A percentile compares a stretch with the other conserved stretches of the same genome.
Conservation (phyloP, 768 basidiomycete species). For the Tulasnella sp. region DNA sequence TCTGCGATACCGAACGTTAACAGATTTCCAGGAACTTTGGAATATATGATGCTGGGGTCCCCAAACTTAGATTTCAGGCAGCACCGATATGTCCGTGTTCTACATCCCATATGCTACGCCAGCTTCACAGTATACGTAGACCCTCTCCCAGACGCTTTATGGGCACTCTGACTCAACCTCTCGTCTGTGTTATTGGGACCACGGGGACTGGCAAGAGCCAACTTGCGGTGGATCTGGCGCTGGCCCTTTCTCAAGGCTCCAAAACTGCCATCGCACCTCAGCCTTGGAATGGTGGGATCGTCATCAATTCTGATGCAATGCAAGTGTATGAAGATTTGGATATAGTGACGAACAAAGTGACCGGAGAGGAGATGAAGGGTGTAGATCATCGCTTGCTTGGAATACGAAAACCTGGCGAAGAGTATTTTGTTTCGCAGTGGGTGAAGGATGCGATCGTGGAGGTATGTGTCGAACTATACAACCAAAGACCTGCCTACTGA, state of each 20-base stretch:
- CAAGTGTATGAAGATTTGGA: slow-evolving; percentile 89
- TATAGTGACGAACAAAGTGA: slow-evolving; percentile 89
- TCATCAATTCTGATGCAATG: slow-evolving; percentile 97
- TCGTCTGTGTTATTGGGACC: slow-evolving; percentile 84
- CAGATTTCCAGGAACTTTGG: no score
- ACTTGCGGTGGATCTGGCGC: slow-evolving; percentile 78
- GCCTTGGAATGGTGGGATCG: slow-evolving; percentile 50
- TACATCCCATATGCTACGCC: no score
- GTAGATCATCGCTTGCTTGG: slow-evolving; percentile 85
- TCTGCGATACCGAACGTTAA: no score
- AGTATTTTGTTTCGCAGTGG: slow-evolving; percentile 83
- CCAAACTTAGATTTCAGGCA: no score
- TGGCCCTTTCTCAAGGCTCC: slow-evolving; percentile 27
- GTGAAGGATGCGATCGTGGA: slow-evolving; percentile 64
- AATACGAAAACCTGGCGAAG: slow-evolving; percentile 76
- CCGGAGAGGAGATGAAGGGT: slow-evolving; percentile 61
- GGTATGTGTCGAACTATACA: slow-evolving; percentile 39
- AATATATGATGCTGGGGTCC: no score
- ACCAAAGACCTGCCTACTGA: neutral
- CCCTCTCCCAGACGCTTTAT: no score
- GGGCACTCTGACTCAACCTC: slow-evolving; percentile 29
- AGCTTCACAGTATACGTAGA: no score
- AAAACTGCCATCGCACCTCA: slow-evolving; percentile 19
- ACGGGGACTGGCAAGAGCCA: slow-evolving; percentile 94
- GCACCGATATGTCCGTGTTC: no score